Base-by-base conservation (phyloP, 768 basidiomycete species). In the Amanita fuliginea region DNA sequence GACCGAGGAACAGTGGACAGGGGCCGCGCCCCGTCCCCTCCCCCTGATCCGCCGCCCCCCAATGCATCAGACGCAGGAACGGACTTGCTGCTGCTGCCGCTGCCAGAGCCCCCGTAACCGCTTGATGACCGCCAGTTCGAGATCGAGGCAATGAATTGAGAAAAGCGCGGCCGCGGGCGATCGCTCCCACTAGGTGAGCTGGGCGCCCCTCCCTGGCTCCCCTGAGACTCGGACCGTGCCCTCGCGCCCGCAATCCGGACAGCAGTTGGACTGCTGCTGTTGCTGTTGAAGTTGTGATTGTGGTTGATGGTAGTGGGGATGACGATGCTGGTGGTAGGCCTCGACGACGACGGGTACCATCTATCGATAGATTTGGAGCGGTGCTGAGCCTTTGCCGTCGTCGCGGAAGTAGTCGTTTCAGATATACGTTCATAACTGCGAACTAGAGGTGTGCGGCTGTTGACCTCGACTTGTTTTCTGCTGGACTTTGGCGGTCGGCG, bases 121-220 rank as follows among this genome's bases (percentile, higher is more conserved):
- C 50, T 64, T n/a, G n/a, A n/a, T 0, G 65, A 61, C 4, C 67
- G 60, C 66, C 67, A 67, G 26, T 59, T 52, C 28, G 57, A 58
- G 19, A 66, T 59, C 26, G 68, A 54, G 54, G 64, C 55, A 54
- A 74, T 54, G 24, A 49, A 42, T 19, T 49, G 48, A 6, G 48
- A 21, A 22, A 49, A 34, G 21, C 41, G 28, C 10, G 32, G 18
- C 16, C 48, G 48, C 21, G 48, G 41, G 51, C 67, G 61, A 3
- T 59, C 48, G 33, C 57, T 55, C 30, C 52, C 50, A 13, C 52
- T 30, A 9, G 54, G 52, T 9, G 55, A 54, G 52, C 54, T 59
- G 6, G 59, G 49, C 28, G 57, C 55, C 2, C 54, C 34, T 35
- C 26, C 56, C 14, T 57, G 54, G 34, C 58, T 54, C 24, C 45